Conservation (phyloP, 2,329 filamentous ascomycete species). For the Grosmannia penicillata region DNA sequence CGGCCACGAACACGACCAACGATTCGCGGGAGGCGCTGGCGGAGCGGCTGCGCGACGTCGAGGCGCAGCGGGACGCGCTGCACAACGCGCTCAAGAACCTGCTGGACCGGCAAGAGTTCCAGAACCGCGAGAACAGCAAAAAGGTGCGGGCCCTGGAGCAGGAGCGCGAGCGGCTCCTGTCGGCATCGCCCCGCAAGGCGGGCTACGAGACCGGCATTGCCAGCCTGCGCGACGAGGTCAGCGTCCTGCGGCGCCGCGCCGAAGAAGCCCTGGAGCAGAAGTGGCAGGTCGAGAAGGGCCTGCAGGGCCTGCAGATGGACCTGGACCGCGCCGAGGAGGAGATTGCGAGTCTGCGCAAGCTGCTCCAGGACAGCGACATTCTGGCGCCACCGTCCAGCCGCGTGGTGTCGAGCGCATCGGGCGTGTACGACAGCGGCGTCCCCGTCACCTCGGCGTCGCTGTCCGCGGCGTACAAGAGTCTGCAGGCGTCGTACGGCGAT, state of each 20-base stretch:
- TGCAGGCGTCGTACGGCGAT: conserved; percentile 56
- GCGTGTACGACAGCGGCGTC: conserved; percentile 18
- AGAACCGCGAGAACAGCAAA: conserved; percentile 72
- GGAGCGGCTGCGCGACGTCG: conserved; percentile 80
- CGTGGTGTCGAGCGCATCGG: conserved; percentile 15
- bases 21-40: conserved; percentile 55
- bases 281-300: conserved; percentile 36
- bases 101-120: conserved; percentile 70
- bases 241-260: conserved; percentile 66
- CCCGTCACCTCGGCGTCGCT: conserved; percentile 57
- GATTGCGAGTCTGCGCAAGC: conserved; percentile 62
- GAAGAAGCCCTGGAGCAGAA: conserved; percentile 93
- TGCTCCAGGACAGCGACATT: conserved; percentile 75
- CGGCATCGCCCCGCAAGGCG: conserved; percentile 53
- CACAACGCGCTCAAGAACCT: conserved; percentile 77
- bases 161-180: conserved; percentile 61
- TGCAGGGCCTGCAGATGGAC: conserved; percentile 60
- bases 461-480: conserved; percentile 56
- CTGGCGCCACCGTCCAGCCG: conserved; percentile 46
- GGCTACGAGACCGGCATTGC: conserved; percentile 77
- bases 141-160: conserved; percentile 61
- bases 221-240: conserved; percentile 70
- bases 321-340: conserved; percentile 91
- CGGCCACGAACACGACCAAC: conserved; percentile 15
- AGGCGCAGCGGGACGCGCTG: conserved; percentile 83